These are phyloP conservation scores for Ganoderma sp. DNA, from an alignment of 1,284 basidiomycete genomes.

Conservation along the genomic window DNA sequence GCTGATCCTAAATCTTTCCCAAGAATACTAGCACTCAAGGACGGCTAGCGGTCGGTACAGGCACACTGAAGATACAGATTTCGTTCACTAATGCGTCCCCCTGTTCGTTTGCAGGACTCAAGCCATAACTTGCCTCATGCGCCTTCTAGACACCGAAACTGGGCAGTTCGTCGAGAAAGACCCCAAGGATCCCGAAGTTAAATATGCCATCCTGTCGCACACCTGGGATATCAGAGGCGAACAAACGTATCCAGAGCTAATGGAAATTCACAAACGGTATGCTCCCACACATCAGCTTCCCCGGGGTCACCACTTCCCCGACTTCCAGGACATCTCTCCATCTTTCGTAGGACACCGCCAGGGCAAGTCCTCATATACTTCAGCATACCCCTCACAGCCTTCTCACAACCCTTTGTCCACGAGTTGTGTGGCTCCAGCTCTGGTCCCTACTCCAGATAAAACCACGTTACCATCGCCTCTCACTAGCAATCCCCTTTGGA, in stretches of 20 bases:
- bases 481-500: not conserved
- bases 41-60: not conserved
- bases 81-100: not conserved
- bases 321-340: not conserved
- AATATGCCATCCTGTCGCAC: slow-evolving; percentile 11
- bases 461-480: not conserved
- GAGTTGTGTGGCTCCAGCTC: not conserved
- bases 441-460: not conserved
- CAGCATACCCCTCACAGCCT: not conserved
- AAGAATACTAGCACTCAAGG: not conserved
- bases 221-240: not conserved
- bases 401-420: not conserved
- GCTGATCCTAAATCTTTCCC: not conserved
- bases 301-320: not conserved
- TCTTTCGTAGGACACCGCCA: not conserved
- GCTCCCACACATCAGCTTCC: not conserved
- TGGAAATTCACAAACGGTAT: not conserved
- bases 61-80: not conserved
- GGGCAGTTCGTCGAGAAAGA: slow-evolving; percentile 6
- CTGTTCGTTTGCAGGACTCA: not conserved
- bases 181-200: not conserved
- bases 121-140: not conserved
- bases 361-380: not conserved
- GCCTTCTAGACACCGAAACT: not conserved
- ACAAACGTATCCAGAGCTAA: not conserved